Evolutionary conservation across 1,284 basidiomycete species (phyloP).

Genomic region (Ceratobasidium sp.): DNA sequence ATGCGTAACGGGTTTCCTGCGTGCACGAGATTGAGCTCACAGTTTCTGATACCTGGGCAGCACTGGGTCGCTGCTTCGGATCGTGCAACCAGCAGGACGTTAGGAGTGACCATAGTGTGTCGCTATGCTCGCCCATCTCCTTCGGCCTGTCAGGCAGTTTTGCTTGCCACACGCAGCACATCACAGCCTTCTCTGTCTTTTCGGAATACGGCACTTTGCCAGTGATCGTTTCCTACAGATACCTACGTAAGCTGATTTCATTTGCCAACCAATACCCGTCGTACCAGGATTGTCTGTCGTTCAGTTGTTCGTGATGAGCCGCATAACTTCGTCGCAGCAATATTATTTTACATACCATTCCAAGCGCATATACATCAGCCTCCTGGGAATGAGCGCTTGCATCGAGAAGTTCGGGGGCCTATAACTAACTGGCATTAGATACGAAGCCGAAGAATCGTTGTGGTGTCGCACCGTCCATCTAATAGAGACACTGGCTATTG

Average conservation of each 20-base stretch:
- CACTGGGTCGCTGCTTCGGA: not conserved
- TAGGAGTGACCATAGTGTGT: not conserved
- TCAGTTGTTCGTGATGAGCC: not conserved
- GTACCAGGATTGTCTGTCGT: slow-evolving; percentile 7
- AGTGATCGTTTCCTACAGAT: not conserved
- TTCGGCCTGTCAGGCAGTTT: not conserved
- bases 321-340: not conserved
- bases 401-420: not conserved
- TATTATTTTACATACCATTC: slow-evolving; percentile 6
- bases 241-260: not conserved
- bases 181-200: not conserved
- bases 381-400: not conserved
- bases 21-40: not conserved
- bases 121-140: not conserved
- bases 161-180: not conserved
- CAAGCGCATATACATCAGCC: slow-evolving; percentile 20
- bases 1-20: too few species aligned
- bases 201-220: not conserved
- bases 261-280: not conserved
- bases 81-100: not conserved
- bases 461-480: slow-evolving; percentile 12
- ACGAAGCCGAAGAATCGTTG: not conserved
- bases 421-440: not conserved
- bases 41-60: not conserved
- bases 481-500: not conserved